Evolutionary conservation across 1,139 yeast species (phyloP).

Genomic region (Candida sanyaensis): DNA sequence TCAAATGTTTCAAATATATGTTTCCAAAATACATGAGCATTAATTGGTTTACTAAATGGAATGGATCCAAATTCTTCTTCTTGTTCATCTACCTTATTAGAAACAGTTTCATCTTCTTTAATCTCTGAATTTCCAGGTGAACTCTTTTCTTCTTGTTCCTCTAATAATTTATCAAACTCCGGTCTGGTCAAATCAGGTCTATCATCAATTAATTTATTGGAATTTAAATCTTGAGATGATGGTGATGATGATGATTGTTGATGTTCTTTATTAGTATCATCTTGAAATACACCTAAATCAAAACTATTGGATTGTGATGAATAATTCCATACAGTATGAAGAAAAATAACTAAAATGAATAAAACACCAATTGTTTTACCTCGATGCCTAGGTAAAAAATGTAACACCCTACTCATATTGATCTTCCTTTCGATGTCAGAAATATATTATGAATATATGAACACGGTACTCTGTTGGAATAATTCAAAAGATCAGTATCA

Average conservation of each 20-base stretch:
- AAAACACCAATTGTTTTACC: constrained; percentile 4
- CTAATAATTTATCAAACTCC: no score
- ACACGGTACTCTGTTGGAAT: no score
- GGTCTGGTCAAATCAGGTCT: not conserved
- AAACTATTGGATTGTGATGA: not conserved
- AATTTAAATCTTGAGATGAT: constrained; percentile 2
- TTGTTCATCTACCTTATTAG: constrained; percentile 1
- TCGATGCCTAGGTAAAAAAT: constrained; percentile 8
- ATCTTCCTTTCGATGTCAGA: not conserved
- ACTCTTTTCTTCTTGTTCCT: not conserved
- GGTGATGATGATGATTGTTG: not conserved
- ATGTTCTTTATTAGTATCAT: constrained; percentile 4
- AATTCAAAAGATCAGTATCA: no score
- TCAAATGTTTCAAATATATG: constrained; percentile 21
- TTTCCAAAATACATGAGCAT: constrained; percentile 25
- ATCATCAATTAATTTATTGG: constrained; percentile 5
- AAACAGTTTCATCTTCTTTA: no score
- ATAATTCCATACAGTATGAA: not conserved
- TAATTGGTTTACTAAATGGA: constrained; percentile 12
- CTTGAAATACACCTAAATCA: constrained; percentile 1
- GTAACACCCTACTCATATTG: constrained; percentile 3
- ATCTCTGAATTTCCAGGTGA: no score
- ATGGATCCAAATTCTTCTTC: not conserved
- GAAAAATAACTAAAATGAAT: not conserved
- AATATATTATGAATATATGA: no score